Conservation (phyloP, 805 yeast genomes). For the Lachancea fermentati region DNA sequence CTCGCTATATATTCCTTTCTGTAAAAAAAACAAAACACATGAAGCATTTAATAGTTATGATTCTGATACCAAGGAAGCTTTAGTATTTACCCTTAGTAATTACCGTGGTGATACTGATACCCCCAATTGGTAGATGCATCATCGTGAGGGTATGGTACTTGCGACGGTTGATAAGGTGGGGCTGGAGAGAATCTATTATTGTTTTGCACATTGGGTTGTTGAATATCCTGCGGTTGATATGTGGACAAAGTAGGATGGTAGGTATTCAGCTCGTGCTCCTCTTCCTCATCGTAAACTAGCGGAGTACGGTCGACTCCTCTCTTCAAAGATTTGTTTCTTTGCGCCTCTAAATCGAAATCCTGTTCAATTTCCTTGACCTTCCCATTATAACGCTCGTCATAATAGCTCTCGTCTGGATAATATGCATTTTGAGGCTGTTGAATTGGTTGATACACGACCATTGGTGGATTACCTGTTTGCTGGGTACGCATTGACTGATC, state of each 20-base stretch:
- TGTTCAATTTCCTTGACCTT: slow-evolving; percentile 29
- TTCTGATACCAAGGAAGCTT: no score
- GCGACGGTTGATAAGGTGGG: neutral
- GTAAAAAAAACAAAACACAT: neutral
- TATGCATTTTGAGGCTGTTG: slow-evolving; percentile 23
- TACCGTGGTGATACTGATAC: slow-evolving; percentile 6
- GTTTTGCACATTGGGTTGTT: slow-evolving; percentile 3
- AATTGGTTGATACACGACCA: slow-evolving; percentile 30
- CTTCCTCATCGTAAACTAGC: slow-evolving; percentile 27
- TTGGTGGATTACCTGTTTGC: slow-evolving; percentile 16
- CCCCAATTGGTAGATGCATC: neutral
- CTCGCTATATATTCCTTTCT: slow-evolving; percentile 1
- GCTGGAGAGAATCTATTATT: neutral
- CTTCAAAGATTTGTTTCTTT: slow-evolving; percentile 15
- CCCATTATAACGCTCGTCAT: slow-evolving; percentile 17
- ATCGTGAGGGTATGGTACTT: slow-evolving; percentile 4
- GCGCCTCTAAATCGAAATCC: slow-evolving; percentile 30
- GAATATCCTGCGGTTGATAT: neutral
- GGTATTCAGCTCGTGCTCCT: slow-evolving; percentile 70
- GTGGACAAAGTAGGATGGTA: slow-evolving; percentile 48
- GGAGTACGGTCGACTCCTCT: slow-evolving; percentile 7
- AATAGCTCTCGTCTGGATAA: slow-evolving; percentile 15
- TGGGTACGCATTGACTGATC: neutral
- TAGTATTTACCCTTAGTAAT: slow-evolving; percentile 4
- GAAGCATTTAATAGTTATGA: no score